Base-by-base conservation (phyloP, 1,284 basidiomycete species). In the Sanghuangporus baumii region DNA sequence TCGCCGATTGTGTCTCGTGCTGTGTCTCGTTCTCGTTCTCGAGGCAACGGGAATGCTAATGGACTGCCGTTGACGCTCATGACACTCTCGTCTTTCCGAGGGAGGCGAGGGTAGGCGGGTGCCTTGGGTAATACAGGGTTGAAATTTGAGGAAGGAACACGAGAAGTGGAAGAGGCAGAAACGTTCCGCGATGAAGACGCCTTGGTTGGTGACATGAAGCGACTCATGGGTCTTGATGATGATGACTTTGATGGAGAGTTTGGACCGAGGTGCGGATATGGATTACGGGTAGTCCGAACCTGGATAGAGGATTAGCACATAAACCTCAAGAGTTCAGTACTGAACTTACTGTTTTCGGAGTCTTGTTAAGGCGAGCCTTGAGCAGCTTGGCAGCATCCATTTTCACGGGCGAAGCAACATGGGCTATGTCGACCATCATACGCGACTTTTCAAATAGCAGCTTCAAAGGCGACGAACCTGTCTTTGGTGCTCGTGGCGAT, bases 51-150 rank as follows among this genome's bases (percentile, higher is more conserved):
- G 80, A 84, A 79, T 7, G 86, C 82, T 8, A 91, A 77, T 0
- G 89, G 90, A 0, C 88, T 89, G 3, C 89, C 89, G 64, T 92
- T 91, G 20, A 87, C 73, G 68, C 87, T 89, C 56, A 91, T 78
- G 81, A 91, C 82, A 66, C 76, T 83, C 71, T 91, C 89, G 66
- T 89, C 83, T 67, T 79, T 81, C 56, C 86, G 81, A 7, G 88
- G 87, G 70, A 63, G 0, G 6, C 62, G 34, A 3, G 88, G 88
- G 67, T 84, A 89, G 34, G 77, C 76, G 6, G 88, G 83, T 16
- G 83, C 82, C 62, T 87, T 86, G 0, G 84, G 84, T 20, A 91
- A 74, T 7, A 76, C 70, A 1, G 88, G 89, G 59, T 89, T 88
- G 73, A 92, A 91, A 7, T 78, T 82, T n/a, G 84, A 79, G 16